Evolutionary conservation across 495 filamentous ascomycete species (phyloP), one percentile per base, ranked within the genome.

Genomic region (Lepraria neglecta): DNA sequence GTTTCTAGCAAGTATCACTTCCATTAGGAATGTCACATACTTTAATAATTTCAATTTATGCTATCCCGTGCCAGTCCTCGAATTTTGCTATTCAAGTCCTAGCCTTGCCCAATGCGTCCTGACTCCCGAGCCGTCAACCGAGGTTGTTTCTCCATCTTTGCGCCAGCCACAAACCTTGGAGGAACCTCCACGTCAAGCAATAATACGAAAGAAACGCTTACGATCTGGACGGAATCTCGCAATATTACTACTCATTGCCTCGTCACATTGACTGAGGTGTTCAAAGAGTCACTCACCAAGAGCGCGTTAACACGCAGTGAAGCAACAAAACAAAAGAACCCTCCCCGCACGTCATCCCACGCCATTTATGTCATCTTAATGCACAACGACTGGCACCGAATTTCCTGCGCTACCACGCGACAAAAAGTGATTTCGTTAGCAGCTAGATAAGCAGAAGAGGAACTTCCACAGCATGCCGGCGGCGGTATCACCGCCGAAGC

Each of bases 401-500:
- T 24, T 42, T 56, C 19, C 4, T 24, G 1, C n/a, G n/a, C 12
- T 7, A 38, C 6, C 19, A 24, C 52, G 50, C 28, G 35, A 38
- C 15, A 12, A 21, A 42, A 12, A 33, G n/a, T 24, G 28, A 0
- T 40, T 12, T 5, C 6, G 17, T 19, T n/a, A 21, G 19, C 17
- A n/a, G 21, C 19, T 10, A 38, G 15, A 24, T 4, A 54, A 33
- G 11, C 9, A 21, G n/a, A 0, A 4, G 17, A 3, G 3, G 19
- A 31, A 54, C 5, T 31, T 54, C 21, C 46, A 2, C 33, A 61
- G 5, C 10, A 63, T 63, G 61, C 47, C 58, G 10, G 46, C 61
- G 14, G 71, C 68, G 78, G 82, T 84, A 65, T 92, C 92, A 75
- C 92, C 92, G 67, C 92, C 92, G 42, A 97, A 97, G 76, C 92